Conservation (phyloP, 768 basidiomycete species). For the Tylopilus rubrobrunneus region DNA sequence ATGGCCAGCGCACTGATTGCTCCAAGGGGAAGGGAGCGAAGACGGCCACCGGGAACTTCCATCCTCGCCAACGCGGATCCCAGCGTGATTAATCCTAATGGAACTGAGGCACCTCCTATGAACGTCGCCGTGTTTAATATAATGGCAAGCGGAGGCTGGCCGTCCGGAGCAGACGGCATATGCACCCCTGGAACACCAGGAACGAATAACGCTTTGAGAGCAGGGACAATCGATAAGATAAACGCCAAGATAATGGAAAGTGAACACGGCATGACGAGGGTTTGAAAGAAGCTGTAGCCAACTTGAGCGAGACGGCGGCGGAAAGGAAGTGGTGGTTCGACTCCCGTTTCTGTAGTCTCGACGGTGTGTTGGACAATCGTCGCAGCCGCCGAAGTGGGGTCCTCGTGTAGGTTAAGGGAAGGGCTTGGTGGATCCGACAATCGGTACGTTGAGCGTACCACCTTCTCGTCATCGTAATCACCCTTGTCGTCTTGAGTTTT, state of each 20-base stretch:
- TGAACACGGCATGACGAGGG: slow-evolving; percentile 46
- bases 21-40: slow-evolving; percentile 44
- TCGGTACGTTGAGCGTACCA: background rate
- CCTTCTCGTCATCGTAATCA: slow-evolving; percentile 10
- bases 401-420: background rate
- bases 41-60: slow-evolving; percentile 44
- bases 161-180: slow-evolving; percentile 57
- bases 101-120: slow-evolving; percentile 60
- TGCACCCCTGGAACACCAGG: slow-evolving; percentile 36
- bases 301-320: slow-evolving; percentile 9
- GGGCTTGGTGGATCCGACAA: background rate
- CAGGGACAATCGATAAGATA: slow-evolving; percentile 51
- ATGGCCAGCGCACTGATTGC: slow-evolving; percentile 53
- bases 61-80: slow-evolving; percentile 62
- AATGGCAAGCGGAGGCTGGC: slow-evolving; percentile 62
- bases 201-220: slow-evolving; percentile 61
- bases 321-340: background rate
- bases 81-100: slow-evolving; percentile 57
- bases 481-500: background rate
- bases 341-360: background rate
- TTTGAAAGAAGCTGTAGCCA: slow-evolving; percentile 27
- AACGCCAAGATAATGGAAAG: slow-evolving; percentile 52
- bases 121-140: slow-evolving; percentile 55
- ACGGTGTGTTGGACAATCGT: slow-evolving; percentile 5
- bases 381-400: background rate